Evolutionary conservation across 2,329 filamentous ascomycete species (phyloP), one percentile per base, ranked within the genome.

Genomic region (Cladophialophora chaetospira): DNA sequence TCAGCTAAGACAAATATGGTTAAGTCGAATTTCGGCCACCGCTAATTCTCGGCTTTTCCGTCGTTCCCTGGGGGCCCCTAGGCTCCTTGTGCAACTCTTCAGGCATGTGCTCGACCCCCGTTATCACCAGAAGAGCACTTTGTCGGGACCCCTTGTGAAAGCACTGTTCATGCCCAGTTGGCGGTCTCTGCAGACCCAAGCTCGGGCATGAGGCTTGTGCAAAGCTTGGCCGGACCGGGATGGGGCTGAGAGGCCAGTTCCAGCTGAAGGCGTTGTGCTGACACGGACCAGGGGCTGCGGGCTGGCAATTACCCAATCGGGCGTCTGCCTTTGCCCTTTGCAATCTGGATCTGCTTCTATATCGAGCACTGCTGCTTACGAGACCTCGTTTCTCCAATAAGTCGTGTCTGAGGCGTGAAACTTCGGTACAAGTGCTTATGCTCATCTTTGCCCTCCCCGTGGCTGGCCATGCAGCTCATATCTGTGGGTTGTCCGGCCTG

Each of bases 351-450:
- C 40, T 49, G 57, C 29, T 56, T 17, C 52, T 56, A 60, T 49
- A 59, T 60, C 57, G 15, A 40, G 52, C 29, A 53, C 42, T 53
- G 21, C 25, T 56, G 57, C 57, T 60, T 53, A 60, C 57, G 44
- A 48, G 29, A 55, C 52, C 42, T 26, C n/a, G 43, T 45, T 33
- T 33, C 11, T 19, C 36, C 17, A 45, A 17, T 10, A 40, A 15
- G 11, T 35, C 26, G 51, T 33, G 19, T 21, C 19, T 21, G 29
- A 31, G 38, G 43, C 31, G 28, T 36, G 42, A 60, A 56, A 48
- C 53, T 50, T 53, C 53, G 25, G 40, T 17, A 36, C 49, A 60
- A 60, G 57, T 60, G 57, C 57, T 60, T 60, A 60, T 60, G 53
- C 44, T 60, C 33, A 60, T 47, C 25, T 26, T 11, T 5, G 5